Evolutionary conservation across 2,329 filamentous ascomycete genomes (phyloP), one percentile per base, ranked within the genome.

Genomic region (Coniochaeta sp.): DNA sequence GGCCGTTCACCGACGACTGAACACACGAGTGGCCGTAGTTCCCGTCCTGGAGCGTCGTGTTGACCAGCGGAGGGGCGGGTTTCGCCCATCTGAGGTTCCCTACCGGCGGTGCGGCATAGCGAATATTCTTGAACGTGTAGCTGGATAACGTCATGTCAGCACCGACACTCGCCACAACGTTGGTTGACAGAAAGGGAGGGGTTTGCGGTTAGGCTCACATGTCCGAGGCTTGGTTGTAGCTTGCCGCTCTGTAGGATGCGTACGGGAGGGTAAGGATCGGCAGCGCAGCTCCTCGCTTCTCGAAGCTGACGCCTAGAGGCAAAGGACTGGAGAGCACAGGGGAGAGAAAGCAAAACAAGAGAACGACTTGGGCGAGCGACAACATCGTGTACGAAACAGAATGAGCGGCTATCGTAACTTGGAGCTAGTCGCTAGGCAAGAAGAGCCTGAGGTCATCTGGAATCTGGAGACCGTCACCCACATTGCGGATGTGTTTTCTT

Each of bases 191-290:
- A n/a, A n/a, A n/a, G n/a, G n/a, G n/a, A n/a, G n/a, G n/a, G n/a
- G n/a, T n/a, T n/a, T n/a, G n/a, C n/a, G n/a, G 38, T n/a, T 44
- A 12, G 19, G 60, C 65, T 60, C 30, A 69, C 66, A 69, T 63
- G 44, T 70, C 67, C 17, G 62, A 61, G 2, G 60, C 19, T 3
- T 62, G 38, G 14, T 62, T 63, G 40, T 69, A 68, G 36, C 50
- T 61, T 2, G 65, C 55, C 1, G 68, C 68, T 58, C 59, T 62
- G 47, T 68, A 70, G 1, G 66, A 65, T 0, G 61, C 65, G 62
- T 68, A 69, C 3, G 67, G 65, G 19, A 69, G 64, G 10, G 62
- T 66, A 22, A 69, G 47, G 22, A 67, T 62, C 5, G 68, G 68
- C 50, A 70, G 28, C 10, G 61, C 47, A 38, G 62, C 62, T 17